Conservation (phyloP, 2,329 filamentous ascomycete species). For the Cercospora berteroae region DNA sequence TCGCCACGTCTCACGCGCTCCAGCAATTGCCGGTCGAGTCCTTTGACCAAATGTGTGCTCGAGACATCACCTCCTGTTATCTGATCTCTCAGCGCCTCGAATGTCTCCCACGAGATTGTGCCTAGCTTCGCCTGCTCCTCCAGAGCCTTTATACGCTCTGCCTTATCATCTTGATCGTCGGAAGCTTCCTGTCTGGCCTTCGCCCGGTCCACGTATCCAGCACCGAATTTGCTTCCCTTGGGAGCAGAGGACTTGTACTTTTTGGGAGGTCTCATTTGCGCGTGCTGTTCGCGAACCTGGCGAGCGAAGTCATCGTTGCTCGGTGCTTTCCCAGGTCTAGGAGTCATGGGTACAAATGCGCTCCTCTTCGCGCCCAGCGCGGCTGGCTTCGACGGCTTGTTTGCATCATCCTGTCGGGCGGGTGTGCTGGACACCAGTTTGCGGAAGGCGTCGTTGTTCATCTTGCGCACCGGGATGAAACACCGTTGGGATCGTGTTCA, state of each 20-base stretch:
- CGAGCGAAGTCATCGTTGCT: constrained; percentile 70
- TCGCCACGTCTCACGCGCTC: constrained; percentile 68
- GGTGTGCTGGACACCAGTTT: constrained; percentile 64
- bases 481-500: background rate
- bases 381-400: constrained; percentile 37
- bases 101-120: constrained; percentile 76
- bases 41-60: constrained; percentile 87
- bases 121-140: constrained; percentile 80
- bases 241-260: constrained; percentile 74
- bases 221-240: constrained; percentile 75
- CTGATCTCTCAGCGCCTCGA: constrained; percentile 70
- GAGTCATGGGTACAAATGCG: constrained; percentile 79
- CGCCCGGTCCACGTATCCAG: constrained; percentile 82
- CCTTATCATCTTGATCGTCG: constrained; percentile 57
- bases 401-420: constrained; percentile 38
- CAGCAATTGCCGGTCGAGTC: constrained; percentile 79
- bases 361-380: constrained; percentile 36
- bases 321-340: constrained; percentile 62
- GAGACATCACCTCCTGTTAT: constrained; percentile 77
- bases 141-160: constrained; percentile 69
- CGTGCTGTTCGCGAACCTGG: constrained; percentile 73
- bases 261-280: constrained; percentile 53
- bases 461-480: constrained; percentile 40
- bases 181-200: constrained; percentile 55
- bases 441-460: constrained; percentile 97